Conservation (phyloP, 495 filamentous ascomycete species). For the Xylaria curta region DNA sequence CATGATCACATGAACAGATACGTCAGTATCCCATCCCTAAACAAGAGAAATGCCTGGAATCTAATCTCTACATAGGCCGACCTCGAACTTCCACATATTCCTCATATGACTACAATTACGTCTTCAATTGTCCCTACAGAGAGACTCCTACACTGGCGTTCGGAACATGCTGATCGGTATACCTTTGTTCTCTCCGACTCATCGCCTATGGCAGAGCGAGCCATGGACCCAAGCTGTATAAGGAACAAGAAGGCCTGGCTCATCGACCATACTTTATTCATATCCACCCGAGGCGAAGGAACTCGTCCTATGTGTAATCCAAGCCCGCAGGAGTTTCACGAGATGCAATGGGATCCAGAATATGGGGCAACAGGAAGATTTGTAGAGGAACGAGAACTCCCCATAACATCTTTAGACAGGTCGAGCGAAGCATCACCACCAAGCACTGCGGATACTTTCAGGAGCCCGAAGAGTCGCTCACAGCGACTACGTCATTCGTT, state of each 20-base stretch:
- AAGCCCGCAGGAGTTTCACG: slow-evolving; percentile 39
- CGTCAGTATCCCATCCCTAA: slow-evolving; percentile 26
- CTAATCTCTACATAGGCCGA: slow-evolving; percentile 37
- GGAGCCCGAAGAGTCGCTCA: slow-evolving; percentile 16
- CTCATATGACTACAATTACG: slow-evolving; percentile 45
- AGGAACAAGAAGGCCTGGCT: slow-evolving; percentile 41
- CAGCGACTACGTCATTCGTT: slow-evolving; percentile 32
- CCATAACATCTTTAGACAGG: slow-evolving; percentile 29
- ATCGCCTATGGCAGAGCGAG: slow-evolving; percentile 28
- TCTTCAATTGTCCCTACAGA: slow-evolving; percentile 41
- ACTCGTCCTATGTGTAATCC: slow-evolving; percentile 40
- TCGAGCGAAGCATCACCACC: slow-evolving; percentile 30
- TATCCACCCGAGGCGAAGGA: slow-evolving; percentile 37
- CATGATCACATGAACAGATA: slow-evolving; percentile 44
- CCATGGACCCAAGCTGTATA: slow-evolving; percentile 36
- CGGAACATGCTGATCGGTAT: slow-evolving; percentile 36
- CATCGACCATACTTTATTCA: slow-evolving; percentile 42
- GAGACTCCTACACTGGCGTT: slow-evolving; percentile 38
- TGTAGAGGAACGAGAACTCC: slow-evolving; percentile 36
- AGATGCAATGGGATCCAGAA: slow-evolving; percentile 40
- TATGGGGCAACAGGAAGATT: slow-evolving; percentile 35
- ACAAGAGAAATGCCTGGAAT: background rate
- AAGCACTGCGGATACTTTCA: slow-evolving; percentile 29
- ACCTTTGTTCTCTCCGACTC: slow-evolving; percentile 41
- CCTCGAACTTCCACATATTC: slow-evolving; percentile 42